Percentiles rank a stretch among this genome's conserved stretches.
These are phyloP conservation scores for Linderniella brevidens DNA, from an alignment of 257 asterid species.

Conservation along the genomic window DNA sequence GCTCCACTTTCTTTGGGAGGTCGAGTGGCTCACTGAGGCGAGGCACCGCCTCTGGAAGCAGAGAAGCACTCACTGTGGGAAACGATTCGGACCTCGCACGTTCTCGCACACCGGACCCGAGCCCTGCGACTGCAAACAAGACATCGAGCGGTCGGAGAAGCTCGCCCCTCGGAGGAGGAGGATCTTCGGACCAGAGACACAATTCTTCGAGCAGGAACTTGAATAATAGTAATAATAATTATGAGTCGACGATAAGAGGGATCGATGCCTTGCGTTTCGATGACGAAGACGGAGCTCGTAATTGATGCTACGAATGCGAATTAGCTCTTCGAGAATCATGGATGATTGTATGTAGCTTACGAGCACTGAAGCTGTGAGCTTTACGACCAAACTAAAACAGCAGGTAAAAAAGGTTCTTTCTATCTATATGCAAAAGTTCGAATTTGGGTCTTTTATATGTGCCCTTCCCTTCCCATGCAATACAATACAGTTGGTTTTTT, in stretches of 20 bases:
- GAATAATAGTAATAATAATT: constrained; percentile 41
- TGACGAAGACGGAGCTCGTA: constrained; percentile 23
- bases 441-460: too few species aligned
- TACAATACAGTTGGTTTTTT: too few species aligned
- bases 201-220: constrained; percentile 43
- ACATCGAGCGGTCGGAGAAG: constrained; percentile 46
- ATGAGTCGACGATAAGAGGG: constrained; percentile 55
- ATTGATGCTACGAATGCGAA: too few species aligned
- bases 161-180: constrained; percentile 29
- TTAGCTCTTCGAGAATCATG: too few species aligned
- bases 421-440: neutral
- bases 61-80: constrained; percentile 26
- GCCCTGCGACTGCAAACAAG: constrained; percentile 46
- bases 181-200: constrained; percentile 48
- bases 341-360: too few species aligned
- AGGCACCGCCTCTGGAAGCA: constrained; percentile 51
- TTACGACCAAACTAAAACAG: too few species aligned
- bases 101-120: constrained; percentile 55
- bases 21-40: constrained; percentile 68
- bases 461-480: too few species aligned
- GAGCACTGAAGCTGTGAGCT: too few species aligned
- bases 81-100: constrained; percentile 60
- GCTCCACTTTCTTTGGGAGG: constrained; percentile 63
- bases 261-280: constrained; percentile 56
- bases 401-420: too few species aligned